Conservation (phyloP, 345 rosid genomes). For the Corchorus capsularis region DNA sequence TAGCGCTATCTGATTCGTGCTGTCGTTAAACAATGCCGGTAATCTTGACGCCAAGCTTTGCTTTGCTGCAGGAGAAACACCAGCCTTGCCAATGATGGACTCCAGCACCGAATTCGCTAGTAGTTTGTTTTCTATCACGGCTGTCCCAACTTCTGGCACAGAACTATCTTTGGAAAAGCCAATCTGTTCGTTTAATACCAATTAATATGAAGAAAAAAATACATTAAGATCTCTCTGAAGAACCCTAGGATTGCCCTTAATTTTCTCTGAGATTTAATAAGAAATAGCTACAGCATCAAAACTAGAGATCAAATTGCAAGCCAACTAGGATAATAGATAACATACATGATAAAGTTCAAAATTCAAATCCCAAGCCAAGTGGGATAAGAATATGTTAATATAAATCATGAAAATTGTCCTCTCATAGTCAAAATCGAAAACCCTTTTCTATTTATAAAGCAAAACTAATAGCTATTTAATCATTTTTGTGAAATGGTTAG, state of each 20-base stretch:
- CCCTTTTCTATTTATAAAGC: not conserved
- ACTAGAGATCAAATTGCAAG: too few relatives aligned
- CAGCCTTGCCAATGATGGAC: slow-evolving; percentile 74
- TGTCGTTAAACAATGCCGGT: slow-evolving; percentile 37
- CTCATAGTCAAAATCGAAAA: not conserved
- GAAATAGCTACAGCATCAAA: too few relatives aligned
- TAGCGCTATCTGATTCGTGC: not conserved
- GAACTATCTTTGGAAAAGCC: slow-evolving; percentile 64
- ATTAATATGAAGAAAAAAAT: not conserved
- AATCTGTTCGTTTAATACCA: slow-evolving; percentile 42
- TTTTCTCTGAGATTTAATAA: too few relatives aligned
- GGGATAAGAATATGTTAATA: too few relatives aligned
- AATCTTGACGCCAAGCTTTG: slow-evolving; percentile 59
- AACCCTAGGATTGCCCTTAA: too few relatives aligned
- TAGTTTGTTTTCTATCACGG: slow-evolving; percentile 64
- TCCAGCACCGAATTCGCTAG: slow-evolving; percentile 69
- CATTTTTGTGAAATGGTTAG: not conserved
- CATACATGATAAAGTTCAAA: too few relatives aligned
- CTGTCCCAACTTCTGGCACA: slow-evolving; percentile 47
- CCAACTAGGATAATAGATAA: too few relatives aligned
- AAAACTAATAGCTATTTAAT: not conserved
- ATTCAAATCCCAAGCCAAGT: too few relatives aligned
- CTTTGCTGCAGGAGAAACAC: slow-evolving; percentile 70
- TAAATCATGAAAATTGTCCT: too few relatives aligned
- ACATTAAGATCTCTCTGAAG: not conserved